phyloP scores from a whole-genome alignment of 1,284 basidiomycete genomes.

The Tilletia indica region DNA sequence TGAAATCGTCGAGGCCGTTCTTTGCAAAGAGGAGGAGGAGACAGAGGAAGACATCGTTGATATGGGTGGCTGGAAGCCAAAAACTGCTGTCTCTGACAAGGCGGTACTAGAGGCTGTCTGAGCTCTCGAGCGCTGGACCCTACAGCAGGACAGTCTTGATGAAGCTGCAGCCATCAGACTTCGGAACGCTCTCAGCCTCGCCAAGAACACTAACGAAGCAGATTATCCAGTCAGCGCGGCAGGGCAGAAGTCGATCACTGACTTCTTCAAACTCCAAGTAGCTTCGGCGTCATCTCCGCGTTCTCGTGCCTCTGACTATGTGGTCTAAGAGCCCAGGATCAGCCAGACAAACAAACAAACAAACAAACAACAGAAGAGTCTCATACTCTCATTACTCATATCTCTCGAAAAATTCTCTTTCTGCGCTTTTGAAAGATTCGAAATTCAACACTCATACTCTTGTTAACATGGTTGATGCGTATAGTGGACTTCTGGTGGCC shows the following conservation, averaged over 20 bases:
- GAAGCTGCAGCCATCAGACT: background rate
- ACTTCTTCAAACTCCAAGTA: too few relatives aligned
- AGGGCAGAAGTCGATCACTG: too few relatives aligned
- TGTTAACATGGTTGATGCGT: background rate
- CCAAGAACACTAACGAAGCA: background rate
- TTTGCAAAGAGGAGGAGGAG: background rate
- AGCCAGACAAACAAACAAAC: too few relatives aligned
- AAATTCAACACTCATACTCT: background rate
- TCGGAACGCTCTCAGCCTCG: background rate
- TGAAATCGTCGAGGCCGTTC: background rate
- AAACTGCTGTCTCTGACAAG: background rate
- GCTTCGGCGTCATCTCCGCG: too few relatives aligned
- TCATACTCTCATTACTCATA: background rate
- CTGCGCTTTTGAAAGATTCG: background rate
- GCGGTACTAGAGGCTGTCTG: background rate
- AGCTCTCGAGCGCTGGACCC: background rate
- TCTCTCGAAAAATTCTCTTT: too few relatives aligned
- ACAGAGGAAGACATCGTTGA: background rate
- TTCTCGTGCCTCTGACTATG: too few relatives aligned
- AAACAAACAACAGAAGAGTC: background rate
- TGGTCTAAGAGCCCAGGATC: too few relatives aligned
- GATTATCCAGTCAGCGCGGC: background rate
- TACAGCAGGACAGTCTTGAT: background rate
- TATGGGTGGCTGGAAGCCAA: background rate
- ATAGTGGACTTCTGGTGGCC: too few relatives aligned